Conservation (phyloP, 2,329 filamentous ascomycete genomes). For the Phoma herbarum region DNA sequence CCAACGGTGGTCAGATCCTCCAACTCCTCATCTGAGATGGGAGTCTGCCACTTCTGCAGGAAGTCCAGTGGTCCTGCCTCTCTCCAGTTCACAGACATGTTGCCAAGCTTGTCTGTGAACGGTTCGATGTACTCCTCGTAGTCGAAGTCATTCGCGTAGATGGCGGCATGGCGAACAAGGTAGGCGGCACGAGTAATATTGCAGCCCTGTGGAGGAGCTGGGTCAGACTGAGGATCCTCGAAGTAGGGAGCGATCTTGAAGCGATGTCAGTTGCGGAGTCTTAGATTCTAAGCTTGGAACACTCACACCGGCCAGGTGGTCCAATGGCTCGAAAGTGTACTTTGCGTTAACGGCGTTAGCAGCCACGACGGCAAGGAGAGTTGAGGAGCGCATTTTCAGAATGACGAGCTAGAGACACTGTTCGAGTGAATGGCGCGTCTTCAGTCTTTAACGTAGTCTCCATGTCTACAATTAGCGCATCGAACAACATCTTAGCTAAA, state of each 20-base stretch:
- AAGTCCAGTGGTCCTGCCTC: constrained; percentile 65
- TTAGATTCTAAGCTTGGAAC: neutral
- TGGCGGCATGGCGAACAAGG: constrained; percentile 61
- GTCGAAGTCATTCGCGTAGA: constrained; percentile 63
- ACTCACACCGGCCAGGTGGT: constrained; percentile 57
- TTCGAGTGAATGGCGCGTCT: neutral
- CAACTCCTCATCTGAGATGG: constrained; percentile 64
- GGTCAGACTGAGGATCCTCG: constrained; percentile 59
- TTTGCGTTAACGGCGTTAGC: constrained; percentile 40
- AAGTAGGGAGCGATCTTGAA: constrained; percentile 58
- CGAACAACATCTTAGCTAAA: constrained; percentile 4
- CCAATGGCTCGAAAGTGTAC: constrained; percentile 58
- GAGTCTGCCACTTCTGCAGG: constrained; percentile 64
- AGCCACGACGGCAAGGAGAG: constrained; percentile 37
- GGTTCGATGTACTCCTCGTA: constrained; percentile 62
- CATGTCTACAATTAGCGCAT: neutral
- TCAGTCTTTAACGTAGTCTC: constrained; percentile 6
- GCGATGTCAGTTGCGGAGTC: neutral
- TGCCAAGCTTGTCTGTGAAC: constrained; percentile 65
- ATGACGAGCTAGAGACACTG: constrained; percentile 1
- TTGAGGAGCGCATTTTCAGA: constrained; percentile 29
- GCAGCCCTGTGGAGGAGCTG: constrained; percentile 60
- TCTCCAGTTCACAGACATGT: constrained; percentile 67
- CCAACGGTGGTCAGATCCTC: constrained; percentile 70
- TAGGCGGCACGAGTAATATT: constrained; percentile 60